Percentiles rank a stretch among this genome's conserved stretches.
These are phyloP conservation scores for Globisporangium cederbergense DNA, from an alignment of 352 stramenopile species.

Conservation along the genomic window DNA sequence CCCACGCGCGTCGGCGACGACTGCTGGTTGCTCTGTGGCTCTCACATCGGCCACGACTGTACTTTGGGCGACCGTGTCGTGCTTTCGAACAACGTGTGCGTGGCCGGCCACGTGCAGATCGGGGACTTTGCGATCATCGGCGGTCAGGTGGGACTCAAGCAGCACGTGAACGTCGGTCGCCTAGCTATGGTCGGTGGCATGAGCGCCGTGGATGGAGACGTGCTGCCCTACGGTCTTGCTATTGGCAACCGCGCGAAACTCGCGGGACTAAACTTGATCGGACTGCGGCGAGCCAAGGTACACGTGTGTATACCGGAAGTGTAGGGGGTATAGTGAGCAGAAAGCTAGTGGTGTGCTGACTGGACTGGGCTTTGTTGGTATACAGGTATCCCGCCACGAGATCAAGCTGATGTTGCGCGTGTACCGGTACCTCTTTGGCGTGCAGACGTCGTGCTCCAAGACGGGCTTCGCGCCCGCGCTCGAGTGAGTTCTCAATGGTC, in stretches of 20 bases:
- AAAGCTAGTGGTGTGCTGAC: neutral
- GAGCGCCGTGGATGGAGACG: conserved; percentile 79
- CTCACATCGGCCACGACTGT: conserved; percentile 73
- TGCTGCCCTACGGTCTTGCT: conserved; percentile 73
- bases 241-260: conserved; percentile 79
- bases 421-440: conserved; percentile 77
- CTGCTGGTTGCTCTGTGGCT: conserved; percentile 76
- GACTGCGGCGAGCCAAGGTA: conserved; percentile 56
- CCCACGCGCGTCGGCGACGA: conserved; percentile 68
- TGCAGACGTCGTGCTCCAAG: conserved; percentile 40
- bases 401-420: conserved; percentile 79
- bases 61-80: conserved; percentile 62
- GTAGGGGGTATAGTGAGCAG: neutral
- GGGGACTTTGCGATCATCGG: conserved; percentile 73
- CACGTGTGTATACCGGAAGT: neutral
- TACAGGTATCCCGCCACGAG: conserved; percentile 44
- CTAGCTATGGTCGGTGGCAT: conserved; percentile 78
- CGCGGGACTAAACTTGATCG: conserved; percentile 70
- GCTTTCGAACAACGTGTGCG: conserved; percentile 79
- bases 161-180: conserved; percentile 64
- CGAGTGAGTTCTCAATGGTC: conserved; percentile 32
- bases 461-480: conserved; percentile 72
- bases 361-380: neutral
- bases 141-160: conserved; percentile 75
- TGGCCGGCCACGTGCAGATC: conserved; percentile 78